Percentiles rank a stretch among this genome's conserved stretches.
Evolutionary conservation across 805 yeast genomes (phyloP).

Genomic region (Candida vartiovaarae): DNA sequence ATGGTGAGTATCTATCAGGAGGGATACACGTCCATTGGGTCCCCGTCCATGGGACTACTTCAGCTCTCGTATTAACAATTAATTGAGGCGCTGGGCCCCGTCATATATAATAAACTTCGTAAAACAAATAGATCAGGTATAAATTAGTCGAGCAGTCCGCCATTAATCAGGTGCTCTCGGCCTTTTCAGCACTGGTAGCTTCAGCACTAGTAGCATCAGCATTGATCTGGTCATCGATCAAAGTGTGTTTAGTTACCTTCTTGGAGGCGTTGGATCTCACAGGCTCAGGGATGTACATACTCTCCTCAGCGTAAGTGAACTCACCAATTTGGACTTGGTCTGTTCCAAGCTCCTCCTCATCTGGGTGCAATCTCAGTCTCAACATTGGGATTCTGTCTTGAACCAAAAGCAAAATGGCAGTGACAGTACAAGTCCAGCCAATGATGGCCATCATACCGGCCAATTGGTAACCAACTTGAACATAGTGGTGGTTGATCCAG

Average conservation of each 20-base stretch:
- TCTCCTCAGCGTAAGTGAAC: slow-evolving; percentile 62
- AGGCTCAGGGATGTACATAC: slow-evolving; percentile 69
- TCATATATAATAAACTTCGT: background rate
- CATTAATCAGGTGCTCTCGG: background rate
- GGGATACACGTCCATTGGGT: too few relatives aligned
- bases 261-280: slow-evolving; percentile 48
- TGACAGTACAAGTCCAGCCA: slow-evolving; percentile 68
- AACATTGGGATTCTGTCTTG: slow-evolving; percentile 78
- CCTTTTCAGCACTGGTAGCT: slow-evolving; percentile 6
- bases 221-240: slow-evolving; percentile 29
- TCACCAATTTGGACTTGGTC: slow-evolving; percentile 92
- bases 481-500: slow-evolving; percentile 78
- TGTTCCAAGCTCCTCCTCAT: slow-evolving; percentile 82
- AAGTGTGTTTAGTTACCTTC: slow-evolving; percentile 19
- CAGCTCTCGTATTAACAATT: too few relatives aligned
- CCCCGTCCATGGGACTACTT: too few relatives aligned
- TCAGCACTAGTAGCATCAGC: slow-evolving; percentile 18
- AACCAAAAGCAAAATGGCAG: slow-evolving; percentile 55
- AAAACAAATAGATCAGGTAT: background rate
- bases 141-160: too few relatives aligned
- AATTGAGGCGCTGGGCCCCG: too few relatives aligned
- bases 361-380: slow-evolving; percentile 75
- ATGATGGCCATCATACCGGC: slow-evolving; percentile 70
- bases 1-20: too few relatives aligned
- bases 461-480: slow-evolving; percentile 82